Conservation (phyloP, 179 eudicot species). For the Actinidia arguta region DNA sequence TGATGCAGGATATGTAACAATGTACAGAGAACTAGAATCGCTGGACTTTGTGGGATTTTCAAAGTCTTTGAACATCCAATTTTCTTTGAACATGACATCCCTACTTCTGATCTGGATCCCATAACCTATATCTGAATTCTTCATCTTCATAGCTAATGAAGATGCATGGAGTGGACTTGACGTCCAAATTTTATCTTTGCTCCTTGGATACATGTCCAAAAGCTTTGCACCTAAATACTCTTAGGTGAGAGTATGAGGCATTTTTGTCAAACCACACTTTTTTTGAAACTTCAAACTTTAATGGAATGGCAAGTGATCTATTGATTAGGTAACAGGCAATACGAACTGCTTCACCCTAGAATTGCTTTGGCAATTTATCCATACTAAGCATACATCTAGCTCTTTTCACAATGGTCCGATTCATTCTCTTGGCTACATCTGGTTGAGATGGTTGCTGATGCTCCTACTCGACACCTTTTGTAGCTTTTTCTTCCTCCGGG, state of each 20-base stretch:
- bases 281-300: too few relatives aligned
- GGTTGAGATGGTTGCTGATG: not conserved
- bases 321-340: too few relatives aligned
- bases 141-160: slow-evolving; percentile 10
- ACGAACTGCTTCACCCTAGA: too few relatives aligned
- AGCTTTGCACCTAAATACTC: too few relatives aligned
- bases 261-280: too few relatives aligned
- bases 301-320: too few relatives aligned
- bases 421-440: not conserved
- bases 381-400: too few relatives aligned
- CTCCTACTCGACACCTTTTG: not conserved
- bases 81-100: not conserved
- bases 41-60: not conserved
- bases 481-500: not conserved
- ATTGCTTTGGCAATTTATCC: too few relatives aligned
- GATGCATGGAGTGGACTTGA: slow-evolving; percentile 12
- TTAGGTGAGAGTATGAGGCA: too few relatives aligned
- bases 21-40: not conserved
- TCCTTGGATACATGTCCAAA: too few relatives aligned
- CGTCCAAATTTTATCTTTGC: slow-evolving; percentile 7
- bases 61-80: not conserved
- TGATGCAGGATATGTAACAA: not conserved
- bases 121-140: not conserved
- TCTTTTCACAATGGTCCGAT: not conserved
- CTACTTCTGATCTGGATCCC: not conserved